Evolutionary conservation across 73 alveolate genomes (phyloP), one percentile per base, ranked within the genome.

Genomic region (Uronychia setigera): DNA sequence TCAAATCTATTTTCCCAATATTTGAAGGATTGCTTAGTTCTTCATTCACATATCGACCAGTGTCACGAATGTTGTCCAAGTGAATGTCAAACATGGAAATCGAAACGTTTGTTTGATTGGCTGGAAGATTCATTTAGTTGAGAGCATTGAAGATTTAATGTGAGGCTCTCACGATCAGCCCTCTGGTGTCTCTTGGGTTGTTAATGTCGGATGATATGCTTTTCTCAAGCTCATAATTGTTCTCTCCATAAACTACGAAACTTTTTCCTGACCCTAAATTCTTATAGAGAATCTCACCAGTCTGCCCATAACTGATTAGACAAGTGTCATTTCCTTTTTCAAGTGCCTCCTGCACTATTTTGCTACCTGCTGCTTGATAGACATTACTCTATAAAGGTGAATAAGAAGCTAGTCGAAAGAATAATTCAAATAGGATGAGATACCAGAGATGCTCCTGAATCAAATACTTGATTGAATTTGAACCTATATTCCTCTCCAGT

Each of bases 211-310:
- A 80, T 29, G 77, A 31, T 0, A 80, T 74, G 74, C 86, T 80
- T 35, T 80, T 80, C 86, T 80, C 86, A 11, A 80, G 35, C 29
- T 80, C 86, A 59, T 9, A 80, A 34, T 80, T 80, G 35, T 80
- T 80, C 28, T 80, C 86, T 33, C 86, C 86, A 33, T 35, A 26
- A 0, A 35, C 29, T 25, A 35, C 26, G 35, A 35, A 80, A 1
- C 77, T 31, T 58, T 80, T 80, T 28, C 86, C 86, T 26, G 86
- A 80, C 79, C 86, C 86, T n/a, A n/a, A n/a, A 11, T 46, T 5
- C 67, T 5, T 46, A 5, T 11, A 19, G n/a, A 46, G n/a, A 46
- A 5, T 46, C 67, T 19, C 19, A 46, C 67, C 67, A 80, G 86
- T 80, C 30, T 80, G 86, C 77, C 86, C 86, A 28, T 80, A 80